Evolutionary conservation across 305 asterid species (phyloP).

Genomic region (Fraxinus dipetala): DNA sequence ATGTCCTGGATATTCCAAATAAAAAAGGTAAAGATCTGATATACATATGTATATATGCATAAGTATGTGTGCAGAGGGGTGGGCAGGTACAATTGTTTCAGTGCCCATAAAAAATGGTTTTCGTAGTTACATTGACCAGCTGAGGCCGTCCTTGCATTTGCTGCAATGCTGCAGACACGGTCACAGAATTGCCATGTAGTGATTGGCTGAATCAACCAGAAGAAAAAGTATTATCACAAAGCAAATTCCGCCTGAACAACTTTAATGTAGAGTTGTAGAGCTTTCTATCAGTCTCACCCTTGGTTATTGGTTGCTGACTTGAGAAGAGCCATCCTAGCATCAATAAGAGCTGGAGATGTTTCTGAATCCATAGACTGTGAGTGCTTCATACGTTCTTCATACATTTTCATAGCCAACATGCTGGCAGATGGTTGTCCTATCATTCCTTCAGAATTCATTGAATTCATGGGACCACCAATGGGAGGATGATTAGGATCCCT

Average conservation of each 20-base stretch:
- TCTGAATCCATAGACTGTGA: slow-evolving; percentile 88
- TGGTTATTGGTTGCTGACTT: slow-evolving; percentile 86
- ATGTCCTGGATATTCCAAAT: slow-evolving; percentile 56
- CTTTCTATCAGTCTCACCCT: slow-evolving; percentile 53
- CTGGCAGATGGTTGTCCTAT: slow-evolving; percentile 96
- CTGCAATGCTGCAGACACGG: slow-evolving; percentile 89
- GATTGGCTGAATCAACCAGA: slow-evolving; percentile 72
- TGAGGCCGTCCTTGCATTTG: slow-evolving; percentile 95
- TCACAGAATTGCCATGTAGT: slow-evolving; percentile 80
- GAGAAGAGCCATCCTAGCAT: slow-evolving; percentile 95
- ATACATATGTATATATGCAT: neutral
- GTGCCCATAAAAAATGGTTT: slow-evolving; percentile 17
- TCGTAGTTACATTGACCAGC: slow-evolving; percentile 57
- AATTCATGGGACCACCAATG: slow-evolving; percentile 75
- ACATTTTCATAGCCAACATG: slow-evolving; percentile 88
- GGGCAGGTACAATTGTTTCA: neutral
- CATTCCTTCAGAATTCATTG: slow-evolving; percentile 80
- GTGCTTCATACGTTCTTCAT: slow-evolving; percentile 92
- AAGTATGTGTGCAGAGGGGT: neutral
- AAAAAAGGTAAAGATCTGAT: neutral
- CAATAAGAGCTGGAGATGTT: slow-evolving; percentile 68
- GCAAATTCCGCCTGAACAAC: neutral
- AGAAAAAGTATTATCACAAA: slow-evolving; percentile 15
- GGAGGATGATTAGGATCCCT: slow-evolving; percentile 95
- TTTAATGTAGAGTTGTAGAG: neutral